Evolutionary conservation across 2,329 filamentous ascomycete genomes (phyloP), one percentile per base, ranked within the genome.

Genomic region (Verticillium zaregamsianum): DNA sequence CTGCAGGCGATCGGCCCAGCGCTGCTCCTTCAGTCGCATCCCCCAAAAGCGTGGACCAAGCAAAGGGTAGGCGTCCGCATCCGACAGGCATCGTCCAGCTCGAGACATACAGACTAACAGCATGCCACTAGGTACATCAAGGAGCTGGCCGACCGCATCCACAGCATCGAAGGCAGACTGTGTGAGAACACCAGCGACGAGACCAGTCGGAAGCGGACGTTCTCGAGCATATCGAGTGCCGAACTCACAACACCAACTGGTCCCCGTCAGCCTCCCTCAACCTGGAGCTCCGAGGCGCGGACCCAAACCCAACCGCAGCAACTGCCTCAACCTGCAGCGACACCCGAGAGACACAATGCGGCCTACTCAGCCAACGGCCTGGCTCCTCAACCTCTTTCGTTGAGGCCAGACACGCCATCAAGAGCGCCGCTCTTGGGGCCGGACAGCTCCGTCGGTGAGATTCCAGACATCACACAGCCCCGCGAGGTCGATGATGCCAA

Each of bases 11-110:
- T 88, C 91, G 8, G 85, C 85, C n/a, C 85, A 88, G n/a, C 80
- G 81, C 25, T 97, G 93, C 75, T 83, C 93, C 23, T 97, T 96
- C 72, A 96, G 91, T 74, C 86, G 93, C 58, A 89, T 95, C 60
- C 92, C 92, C 1, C 91, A 95, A 82, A 96, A 95, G 75, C 84
- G 91, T 64, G 92, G 93, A 2, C 92, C 93, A 3, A 95, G 90
- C 71, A 97, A 96, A 83, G 93, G 93, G 83, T 91, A 82, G 69
- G 78, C 65, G 28, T 35, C 11, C n/a, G 28, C 28, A 32, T 59
- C 59, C 61, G 62, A 32, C 54, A 17, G 5, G 17, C 32, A 7
- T 33, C 28, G 3, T 7, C 20, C 31, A 28, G 14, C 23, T 15
- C 20, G 15, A n/a, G 17, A n/a, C 15, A 17, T 20, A 14, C 15